Conservation (phyloP, 148 eudicot species). For the Chenopodium berlandieri region DNA sequence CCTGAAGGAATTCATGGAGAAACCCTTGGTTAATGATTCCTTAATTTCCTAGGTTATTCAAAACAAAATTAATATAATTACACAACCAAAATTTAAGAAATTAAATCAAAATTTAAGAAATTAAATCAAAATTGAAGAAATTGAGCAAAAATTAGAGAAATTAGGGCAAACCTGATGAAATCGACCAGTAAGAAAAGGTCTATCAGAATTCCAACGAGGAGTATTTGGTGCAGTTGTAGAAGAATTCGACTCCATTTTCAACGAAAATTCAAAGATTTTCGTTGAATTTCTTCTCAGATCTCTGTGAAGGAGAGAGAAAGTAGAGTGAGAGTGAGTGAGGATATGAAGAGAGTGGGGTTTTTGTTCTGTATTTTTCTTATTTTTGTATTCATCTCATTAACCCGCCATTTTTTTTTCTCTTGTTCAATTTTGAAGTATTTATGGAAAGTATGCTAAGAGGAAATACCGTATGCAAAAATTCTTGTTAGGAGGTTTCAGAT, state of each 20-base stretch:
- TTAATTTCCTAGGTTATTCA: constrained; percentile 40
- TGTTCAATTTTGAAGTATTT: background rate
- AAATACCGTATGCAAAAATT: background rate
- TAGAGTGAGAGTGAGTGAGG: background rate
- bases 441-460: no score
- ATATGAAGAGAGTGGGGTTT: background rate
- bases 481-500: no score
- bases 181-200: constrained; percentile 70
- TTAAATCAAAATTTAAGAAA: background rate
- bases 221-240: constrained; percentile 31
- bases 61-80: background rate
- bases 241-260: constrained; percentile 32
- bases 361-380: background rate
- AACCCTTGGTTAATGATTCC: constrained; percentile 39
- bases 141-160: background rate
- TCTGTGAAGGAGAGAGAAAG: background rate
- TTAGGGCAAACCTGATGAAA: constrained; percentile 50
- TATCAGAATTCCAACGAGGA: constrained; percentile 60
- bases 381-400: constrained; percentile 11
- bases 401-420: constrained; percentile 15
- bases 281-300: background rate
- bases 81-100: background rate
- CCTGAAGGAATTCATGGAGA: constrained; percentile 43
- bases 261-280: no score
- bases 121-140: background rate